These are phyloP conservation scores for Monilinia fructigena DNA, from an alignment of 2,329 filamentous ascomycete genomes.

Conservation along the genomic window DNA sequence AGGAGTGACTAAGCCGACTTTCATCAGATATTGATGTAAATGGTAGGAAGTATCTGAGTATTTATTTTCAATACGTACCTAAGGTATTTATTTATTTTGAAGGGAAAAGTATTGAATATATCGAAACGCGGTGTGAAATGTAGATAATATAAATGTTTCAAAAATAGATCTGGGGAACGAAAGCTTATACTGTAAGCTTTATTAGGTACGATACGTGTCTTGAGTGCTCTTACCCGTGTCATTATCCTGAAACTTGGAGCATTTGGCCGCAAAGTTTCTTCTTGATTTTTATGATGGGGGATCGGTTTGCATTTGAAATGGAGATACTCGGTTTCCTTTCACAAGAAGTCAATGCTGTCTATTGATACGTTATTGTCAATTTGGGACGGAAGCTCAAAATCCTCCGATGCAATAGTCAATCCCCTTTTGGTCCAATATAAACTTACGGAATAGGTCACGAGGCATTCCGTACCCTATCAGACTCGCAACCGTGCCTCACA, in stretches of 20 bases:
- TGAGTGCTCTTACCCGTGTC: not conserved
- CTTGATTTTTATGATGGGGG: not conserved
- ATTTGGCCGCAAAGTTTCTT: not conserved
- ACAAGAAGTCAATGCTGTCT: not conserved
- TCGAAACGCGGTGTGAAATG: not conserved
- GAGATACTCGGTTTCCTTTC: not conserved
- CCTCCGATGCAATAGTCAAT: not conserved
- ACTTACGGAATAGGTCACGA: not conserved
- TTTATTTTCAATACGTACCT: too few species aligned
- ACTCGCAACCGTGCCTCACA: not conserved
- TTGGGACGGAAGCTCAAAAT: not conserved
- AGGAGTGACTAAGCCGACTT: slow-evolving; percentile 13
- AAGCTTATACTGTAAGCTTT: not conserved
- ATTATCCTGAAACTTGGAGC: not conserved
- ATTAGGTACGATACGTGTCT: not conserved
- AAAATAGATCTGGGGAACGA: slow-evolving; percentile 12
- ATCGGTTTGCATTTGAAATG: not conserved
- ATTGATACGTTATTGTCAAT: not conserved
- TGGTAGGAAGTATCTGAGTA: not conserved
- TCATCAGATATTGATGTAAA: not conserved
- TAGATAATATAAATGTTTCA: too few species aligned
- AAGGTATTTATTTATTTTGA: too few species aligned
- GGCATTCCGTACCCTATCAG: too few species aligned
- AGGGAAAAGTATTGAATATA: not conserved
- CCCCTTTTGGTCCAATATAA: slow-evolving; percentile 3